phyloP scores from a whole-genome alignment of 805 yeast genomes.

The Wickerhamiella spandovensis region DNA sequence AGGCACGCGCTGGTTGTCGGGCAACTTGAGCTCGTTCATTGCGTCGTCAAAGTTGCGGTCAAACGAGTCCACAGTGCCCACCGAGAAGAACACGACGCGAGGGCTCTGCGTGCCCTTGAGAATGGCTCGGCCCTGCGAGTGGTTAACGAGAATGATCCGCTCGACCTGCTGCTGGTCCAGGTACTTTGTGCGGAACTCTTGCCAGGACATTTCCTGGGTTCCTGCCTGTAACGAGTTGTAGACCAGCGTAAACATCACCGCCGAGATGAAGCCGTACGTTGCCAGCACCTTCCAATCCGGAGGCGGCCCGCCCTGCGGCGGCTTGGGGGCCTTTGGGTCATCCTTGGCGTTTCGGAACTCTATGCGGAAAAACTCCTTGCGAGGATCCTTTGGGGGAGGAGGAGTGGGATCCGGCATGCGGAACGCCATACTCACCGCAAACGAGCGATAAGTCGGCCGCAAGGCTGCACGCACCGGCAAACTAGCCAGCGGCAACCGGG shows the following conservation, averaged over 20 bases:
- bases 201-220: conserved; percentile 61
- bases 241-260: conserved; percentile 11
- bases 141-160: conserved; percentile 62
- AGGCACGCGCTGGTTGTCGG: conserved; percentile 58
- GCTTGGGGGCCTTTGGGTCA: conserved; percentile 7
- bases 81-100: conserved; percentile 45
- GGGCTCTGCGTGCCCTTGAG: conserved; percentile 40
- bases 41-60: conserved; percentile 67
- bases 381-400: background rate
- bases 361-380: conserved; percentile 2
- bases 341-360: conserved; percentile 4
- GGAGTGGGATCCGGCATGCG: background rate
- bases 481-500: background rate
- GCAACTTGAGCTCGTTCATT: conserved; percentile 54
- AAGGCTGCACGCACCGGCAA: background rate
- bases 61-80: conserved; percentile 82
- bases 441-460: background rate
- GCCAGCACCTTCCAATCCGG: conserved; percentile 14
- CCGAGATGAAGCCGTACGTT: conserved; percentile 15
- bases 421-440: background rate
- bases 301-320: conserved; percentile 6
- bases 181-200: conserved; percentile 68
- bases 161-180: conserved; percentile 69
- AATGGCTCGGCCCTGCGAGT: conserved; percentile 57
- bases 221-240: conserved; percentile 3